A percentile compares a stretch with the other conserved stretches of the same genome.
phyloP scores from a whole-genome alignment of 139 green algal genomes.

The Closterium sp. region DNA sequence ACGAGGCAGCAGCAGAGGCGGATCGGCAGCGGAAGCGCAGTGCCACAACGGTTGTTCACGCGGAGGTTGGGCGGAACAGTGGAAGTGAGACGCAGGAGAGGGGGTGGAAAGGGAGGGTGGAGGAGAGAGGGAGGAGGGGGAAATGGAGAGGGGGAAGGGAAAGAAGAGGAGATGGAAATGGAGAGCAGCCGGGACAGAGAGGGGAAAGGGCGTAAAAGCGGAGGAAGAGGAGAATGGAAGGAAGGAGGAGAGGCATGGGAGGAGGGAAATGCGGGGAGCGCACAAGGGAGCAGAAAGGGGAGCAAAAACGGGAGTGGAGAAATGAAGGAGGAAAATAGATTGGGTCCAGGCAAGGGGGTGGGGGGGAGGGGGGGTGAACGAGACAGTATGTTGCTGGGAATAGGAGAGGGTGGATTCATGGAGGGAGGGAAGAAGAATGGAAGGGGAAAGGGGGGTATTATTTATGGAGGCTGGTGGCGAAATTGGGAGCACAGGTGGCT shows the following conservation, averaged over 20 bases:
- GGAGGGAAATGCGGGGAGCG: too few relatives aligned
- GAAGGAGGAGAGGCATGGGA: too few relatives aligned
- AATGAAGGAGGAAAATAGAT: neutral
- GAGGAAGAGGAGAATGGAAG: too few relatives aligned
- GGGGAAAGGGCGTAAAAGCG: neutral
- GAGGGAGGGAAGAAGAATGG: neutral
- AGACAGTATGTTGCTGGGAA: too few relatives aligned
- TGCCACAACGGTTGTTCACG: neutral
- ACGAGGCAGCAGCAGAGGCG: neutral
- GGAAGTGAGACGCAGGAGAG: neutral
- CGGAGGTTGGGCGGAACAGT: neutral
- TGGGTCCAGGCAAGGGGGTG: neutral
- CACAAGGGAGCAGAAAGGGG: too few relatives aligned
- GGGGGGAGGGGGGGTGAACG: neutral
- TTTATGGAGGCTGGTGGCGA: too few relatives aligned
- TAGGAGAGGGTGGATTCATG: neutral
- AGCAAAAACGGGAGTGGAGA: neutral
- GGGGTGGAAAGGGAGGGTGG: neutral
- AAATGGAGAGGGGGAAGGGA: neutral
- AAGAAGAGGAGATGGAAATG: neutral
- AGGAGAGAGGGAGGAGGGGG: neutral
- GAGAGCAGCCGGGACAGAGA: too few relatives aligned
- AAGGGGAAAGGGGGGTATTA: too few relatives aligned
- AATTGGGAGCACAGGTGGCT: too few relatives aligned
- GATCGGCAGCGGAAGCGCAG: neutral